Conservation (phyloP, 352 stramenopile genomes). For the Phytopythium mirpurense region DNA sequence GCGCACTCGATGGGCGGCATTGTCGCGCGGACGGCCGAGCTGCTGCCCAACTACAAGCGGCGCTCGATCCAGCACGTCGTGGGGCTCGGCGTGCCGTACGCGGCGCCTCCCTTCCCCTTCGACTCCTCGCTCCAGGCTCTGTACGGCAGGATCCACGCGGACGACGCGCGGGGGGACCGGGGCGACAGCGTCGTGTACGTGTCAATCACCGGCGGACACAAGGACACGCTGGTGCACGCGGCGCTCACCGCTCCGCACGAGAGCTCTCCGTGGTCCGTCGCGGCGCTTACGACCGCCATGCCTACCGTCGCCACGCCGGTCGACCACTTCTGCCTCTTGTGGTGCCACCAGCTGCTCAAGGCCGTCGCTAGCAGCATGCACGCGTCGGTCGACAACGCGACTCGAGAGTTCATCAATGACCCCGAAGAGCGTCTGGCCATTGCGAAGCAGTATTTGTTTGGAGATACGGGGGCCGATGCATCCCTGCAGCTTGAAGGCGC, state of each 20-base stretch:
- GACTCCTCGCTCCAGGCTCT: constrained; percentile 58
- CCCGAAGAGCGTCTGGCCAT: constrained; percentile 34
- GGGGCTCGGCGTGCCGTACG: constrained; percentile 61
- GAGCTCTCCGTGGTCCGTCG: constrained; percentile 26
- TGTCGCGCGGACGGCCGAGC: constrained; percentile 52
- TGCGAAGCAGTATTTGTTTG: constrained; percentile 38
- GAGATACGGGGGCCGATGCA: not conserved
- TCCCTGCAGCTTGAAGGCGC: too few relatives aligned
- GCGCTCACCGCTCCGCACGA: constrained; percentile 15
- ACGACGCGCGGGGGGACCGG: constrained; percentile 1
- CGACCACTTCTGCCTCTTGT: constrained; percentile 80
- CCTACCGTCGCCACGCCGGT: constrained; percentile 55
- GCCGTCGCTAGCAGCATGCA: constrained; percentile 56
- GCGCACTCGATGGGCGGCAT: constrained; percentile 85
- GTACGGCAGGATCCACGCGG: constrained; percentile 43
- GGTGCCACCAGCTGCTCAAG: constrained; percentile 80
- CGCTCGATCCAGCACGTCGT: constrained; percentile 76
- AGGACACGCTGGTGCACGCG: constrained; percentile 71
- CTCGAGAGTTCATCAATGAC: constrained; percentile 33
- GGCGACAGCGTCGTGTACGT: constrained; percentile 43
- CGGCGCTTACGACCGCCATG: constrained; percentile 50
- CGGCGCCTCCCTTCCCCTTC: constrained; percentile 48
- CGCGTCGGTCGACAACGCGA: constrained; percentile 47
- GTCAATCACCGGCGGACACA: constrained; percentile 76
- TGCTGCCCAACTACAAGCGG: constrained; percentile 70